Evolutionary conservation across 176 grass and related monocot genomes (phyloP).

Genomic region (Elaeis guineensis): DNA sequence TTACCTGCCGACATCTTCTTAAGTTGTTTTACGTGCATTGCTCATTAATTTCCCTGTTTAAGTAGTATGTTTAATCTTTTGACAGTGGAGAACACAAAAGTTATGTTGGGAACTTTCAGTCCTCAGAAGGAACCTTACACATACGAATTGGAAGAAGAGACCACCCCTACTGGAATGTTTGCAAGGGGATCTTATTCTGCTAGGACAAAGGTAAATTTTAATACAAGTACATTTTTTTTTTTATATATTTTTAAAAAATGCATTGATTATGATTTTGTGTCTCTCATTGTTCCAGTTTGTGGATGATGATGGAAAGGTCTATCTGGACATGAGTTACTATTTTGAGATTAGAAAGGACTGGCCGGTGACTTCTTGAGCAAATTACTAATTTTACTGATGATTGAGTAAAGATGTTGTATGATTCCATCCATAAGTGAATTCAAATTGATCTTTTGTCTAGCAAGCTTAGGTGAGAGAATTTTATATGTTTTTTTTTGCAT

Average conservation of each 20-base stretch:
- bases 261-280: background rate
- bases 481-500: too few relatives aligned
- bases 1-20: too few relatives aligned
- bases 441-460: too few relatives aligned
- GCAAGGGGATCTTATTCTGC: conserved; percentile 80
- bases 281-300: conserved; percentile 40
- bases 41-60: too few relatives aligned
- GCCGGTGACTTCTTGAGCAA: conserved; percentile 9
- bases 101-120: conserved; percentile 92
- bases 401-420: too few relatives aligned
- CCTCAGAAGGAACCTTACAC: conserved; percentile 69
- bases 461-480: too few relatives aligned
- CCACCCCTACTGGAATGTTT: conserved; percentile 69
- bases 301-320: conserved; percentile 79
- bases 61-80: background rate
- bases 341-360: conserved; percentile 91
- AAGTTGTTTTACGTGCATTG: too few relatives aligned
- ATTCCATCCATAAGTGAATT: too few relatives aligned
- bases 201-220: conserved; percentile 45
- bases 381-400: too few relatives aligned
- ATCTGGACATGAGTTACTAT: conserved; percentile 84
- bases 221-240: background rate
- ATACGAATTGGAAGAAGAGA: conserved; percentile 75
- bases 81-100: conserved; percentile 75
- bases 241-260: background rate